Evolutionary conservation across 192 early-diverging fungal species (phyloP).

Genomic region (Backusella westeae): DNA sequence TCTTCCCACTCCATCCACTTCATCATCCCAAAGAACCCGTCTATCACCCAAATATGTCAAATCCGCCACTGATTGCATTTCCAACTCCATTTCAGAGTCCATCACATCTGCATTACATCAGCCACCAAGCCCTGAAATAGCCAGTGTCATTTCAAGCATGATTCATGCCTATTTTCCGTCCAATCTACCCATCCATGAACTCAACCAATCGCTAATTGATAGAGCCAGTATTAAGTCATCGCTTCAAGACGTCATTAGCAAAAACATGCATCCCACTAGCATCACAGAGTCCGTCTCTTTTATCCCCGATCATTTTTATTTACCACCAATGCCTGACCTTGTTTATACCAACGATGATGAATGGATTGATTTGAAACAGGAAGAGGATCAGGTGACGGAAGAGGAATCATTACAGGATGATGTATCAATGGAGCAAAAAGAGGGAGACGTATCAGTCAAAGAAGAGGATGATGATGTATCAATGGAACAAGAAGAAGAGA

Average conservation of each 20-base stretch:
- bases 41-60: background rate
- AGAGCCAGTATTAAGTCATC: background rate
- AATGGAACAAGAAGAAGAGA: background rate
- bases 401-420: background rate
- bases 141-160: background rate
- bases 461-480: too few species aligned
- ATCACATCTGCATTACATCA: background rate
- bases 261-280: background rate
- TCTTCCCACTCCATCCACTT: background rate
- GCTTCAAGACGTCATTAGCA: background rate
- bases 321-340: background rate
- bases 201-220: background rate
- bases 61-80: background rate
- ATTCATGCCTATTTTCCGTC: background rate
- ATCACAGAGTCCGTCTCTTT: background rate
- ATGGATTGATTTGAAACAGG: background rate
- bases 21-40: background rate
- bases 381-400: too few species aligned
- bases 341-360: background rate
- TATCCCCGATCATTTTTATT: background rate
- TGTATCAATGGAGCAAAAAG: too few species aligned
- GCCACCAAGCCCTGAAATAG: background rate
- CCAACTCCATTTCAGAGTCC: background rate
- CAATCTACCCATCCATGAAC: background rate
- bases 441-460: background rate